A percentile compares a stretch with the other conserved stretches of the same genome.
These are phyloP conservation scores for Nepenthes mirabilis DNA, from an alignment of 148 eudicot species.

Conservation along the genomic window DNA sequence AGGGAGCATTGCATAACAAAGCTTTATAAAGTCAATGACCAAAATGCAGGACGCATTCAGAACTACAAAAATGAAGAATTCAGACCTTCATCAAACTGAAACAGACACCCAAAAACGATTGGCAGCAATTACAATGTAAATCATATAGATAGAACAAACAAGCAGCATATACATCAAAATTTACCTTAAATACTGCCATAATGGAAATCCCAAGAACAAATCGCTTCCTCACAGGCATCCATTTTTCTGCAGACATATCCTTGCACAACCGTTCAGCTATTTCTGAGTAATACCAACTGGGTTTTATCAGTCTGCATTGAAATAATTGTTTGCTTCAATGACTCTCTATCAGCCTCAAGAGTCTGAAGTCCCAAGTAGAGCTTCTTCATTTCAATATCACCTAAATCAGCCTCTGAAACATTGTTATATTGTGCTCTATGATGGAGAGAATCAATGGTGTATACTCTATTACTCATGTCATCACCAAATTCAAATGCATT, in stretches of 20 bases:
- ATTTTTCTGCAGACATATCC: constrained; percentile 50
- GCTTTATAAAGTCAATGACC: too few species aligned
- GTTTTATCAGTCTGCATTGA: constrained; percentile 92
- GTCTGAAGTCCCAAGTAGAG: constrained; percentile 64
- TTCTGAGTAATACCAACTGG: constrained; percentile 71
- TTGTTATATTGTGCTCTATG: constrained; percentile 26
- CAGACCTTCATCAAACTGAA: too few species aligned
- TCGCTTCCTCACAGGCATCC: constrained; percentile 42
- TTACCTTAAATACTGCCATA: constrained; percentile 61
- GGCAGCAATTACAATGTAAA: too few species aligned
- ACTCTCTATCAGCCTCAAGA: constrained; percentile 91
- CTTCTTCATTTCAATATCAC: too few species aligned
- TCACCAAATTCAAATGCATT: constrained; percentile 47
- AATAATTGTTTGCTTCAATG: constrained; percentile 72
- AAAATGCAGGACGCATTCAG: too few species aligned
- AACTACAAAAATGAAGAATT: too few species aligned
- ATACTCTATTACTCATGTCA: constrained; percentile 72
- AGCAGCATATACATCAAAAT: too few species aligned
- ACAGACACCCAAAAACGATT: too few species aligned
- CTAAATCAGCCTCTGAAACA: constrained; percentile 25
- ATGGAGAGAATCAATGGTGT: constrained; percentile 79
- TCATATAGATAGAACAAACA: too few species aligned
- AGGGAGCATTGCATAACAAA: too few species aligned
- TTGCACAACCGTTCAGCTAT: constrained; percentile 79
- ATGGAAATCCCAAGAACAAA: constrained; percentile 31